Evolutionary conservation across 2,329 filamentous ascomycete genomes (phyloP).

Genomic region (Penicillium sp.): DNA sequence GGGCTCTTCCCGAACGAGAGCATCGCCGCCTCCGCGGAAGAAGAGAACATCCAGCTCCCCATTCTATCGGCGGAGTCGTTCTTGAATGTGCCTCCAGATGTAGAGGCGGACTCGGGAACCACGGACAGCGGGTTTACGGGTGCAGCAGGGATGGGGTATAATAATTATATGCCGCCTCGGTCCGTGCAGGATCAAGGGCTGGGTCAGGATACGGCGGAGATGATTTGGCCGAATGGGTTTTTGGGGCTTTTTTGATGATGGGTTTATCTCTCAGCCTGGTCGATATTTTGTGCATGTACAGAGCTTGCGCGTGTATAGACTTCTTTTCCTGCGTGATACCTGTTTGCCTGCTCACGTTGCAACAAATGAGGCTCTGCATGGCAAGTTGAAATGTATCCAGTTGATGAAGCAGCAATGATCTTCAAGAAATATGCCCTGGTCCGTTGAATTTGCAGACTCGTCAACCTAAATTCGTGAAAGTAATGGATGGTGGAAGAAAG

Average conservation of each 20-base stretch:
- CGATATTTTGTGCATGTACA: background rate
- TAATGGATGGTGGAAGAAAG: background rate
- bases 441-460: background rate
- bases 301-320: background rate
- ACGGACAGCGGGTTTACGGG: background rate
- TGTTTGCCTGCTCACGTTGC: background rate
- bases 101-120: background rate
- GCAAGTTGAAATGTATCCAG: background rate
- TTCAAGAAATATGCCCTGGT: background rate
- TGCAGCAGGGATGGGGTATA: constrained; percentile 4
- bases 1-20: constrained; percentile 25
- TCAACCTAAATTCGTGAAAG: background rate
- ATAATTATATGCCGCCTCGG: constrained; percentile 5
- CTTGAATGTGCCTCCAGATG: constrained; percentile 8
- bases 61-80: constrained; percentile 23
- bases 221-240: constrained; percentile 21
- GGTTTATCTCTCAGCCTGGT: background rate
- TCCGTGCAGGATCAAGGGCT: constrained; percentile 1
- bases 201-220: constrained; percentile 2
- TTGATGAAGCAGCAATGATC: background rate
- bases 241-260: constrained; percentile 19
- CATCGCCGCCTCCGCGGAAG: constrained; percentile 8
- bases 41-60: constrained; percentile 14
- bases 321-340: background rate
- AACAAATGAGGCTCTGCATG: background rate